These are phyloP conservation scores for Aspergillus mulundensis DNA, from an alignment of 495 filamentous ascomycete species.

Conservation along the genomic window DNA sequence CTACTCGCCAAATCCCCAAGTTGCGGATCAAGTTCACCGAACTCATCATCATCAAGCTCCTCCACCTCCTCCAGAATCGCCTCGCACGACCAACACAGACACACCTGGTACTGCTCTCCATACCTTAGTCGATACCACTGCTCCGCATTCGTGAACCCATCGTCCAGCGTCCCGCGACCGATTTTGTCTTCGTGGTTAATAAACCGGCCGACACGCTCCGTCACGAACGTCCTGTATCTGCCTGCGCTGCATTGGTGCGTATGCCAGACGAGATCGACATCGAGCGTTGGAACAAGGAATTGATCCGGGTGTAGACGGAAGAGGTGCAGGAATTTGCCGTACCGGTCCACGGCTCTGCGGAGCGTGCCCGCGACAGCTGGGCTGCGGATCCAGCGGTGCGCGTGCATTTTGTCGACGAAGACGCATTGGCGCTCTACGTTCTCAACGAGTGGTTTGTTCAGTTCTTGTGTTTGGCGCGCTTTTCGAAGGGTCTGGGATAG, in stretches of 20 bases:
- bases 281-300: constrained; percentile 11
- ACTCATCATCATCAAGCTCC: not conserved
- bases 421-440: constrained; percentile 4
- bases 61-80: constrained; percentile 6
- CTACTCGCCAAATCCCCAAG: not conserved
- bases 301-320: constrained; percentile 3
- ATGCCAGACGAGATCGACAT: constrained; percentile 13
- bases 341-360: not conserved
- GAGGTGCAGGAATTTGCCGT: constrained; percentile 6
- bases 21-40: not conserved
- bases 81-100: constrained; percentile 12
- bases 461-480: not conserved
- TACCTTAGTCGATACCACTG: not conserved
- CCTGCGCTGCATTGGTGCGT: constrained; percentile 14
- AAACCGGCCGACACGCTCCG: constrained; percentile 1
- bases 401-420: constrained; percentile 17
- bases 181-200: constrained; percentile 14
- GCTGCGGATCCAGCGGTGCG: constrained; percentile 11
- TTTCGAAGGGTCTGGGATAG: not conserved
- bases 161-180: constrained; percentile 2
- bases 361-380: constrained; percentile 5
- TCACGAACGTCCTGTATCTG: not conserved
- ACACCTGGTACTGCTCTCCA: constrained; percentile 5
- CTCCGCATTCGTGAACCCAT: not conserved
- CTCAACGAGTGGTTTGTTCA: not conserved